A percentile compares a stretch with the other conserved stretches of the same genome.
Conservation (phyloP, 129 eudicot species). For the Lonicera japonica region DNA sequence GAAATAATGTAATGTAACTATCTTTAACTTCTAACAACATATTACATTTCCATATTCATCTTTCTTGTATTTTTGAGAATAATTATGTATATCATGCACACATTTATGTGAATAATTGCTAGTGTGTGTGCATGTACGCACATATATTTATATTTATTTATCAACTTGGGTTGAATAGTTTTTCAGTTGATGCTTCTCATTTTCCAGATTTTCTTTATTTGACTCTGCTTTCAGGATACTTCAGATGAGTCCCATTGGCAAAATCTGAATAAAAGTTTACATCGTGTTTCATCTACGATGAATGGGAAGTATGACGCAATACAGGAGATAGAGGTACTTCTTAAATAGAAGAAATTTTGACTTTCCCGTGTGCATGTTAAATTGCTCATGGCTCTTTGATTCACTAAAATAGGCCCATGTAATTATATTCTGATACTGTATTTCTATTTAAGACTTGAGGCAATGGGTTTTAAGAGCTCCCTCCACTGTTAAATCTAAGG, state of each 20-base stretch:
- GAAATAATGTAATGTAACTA: too few species aligned
- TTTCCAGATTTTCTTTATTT: constrained; percentile 5
- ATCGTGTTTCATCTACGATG: constrained; percentile 71
- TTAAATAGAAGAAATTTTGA: background rate
- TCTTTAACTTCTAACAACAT: too few species aligned
- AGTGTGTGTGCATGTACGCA: too few species aligned
- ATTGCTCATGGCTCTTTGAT: constrained; percentile 1
- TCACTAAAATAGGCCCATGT: background rate
- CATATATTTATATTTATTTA: background rate
- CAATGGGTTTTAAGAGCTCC: too few species aligned
- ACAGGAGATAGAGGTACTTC: constrained; percentile 56
- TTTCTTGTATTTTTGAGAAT: too few species aligned
- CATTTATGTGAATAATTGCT: too few species aligned
- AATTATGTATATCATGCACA: too few species aligned
- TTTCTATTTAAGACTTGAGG: too few species aligned
- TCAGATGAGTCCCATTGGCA: constrained; percentile 74
- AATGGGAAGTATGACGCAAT: constrained; percentile 80
- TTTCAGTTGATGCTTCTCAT: constrained; percentile 2
- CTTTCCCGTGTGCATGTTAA: background rate
- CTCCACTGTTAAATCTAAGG: too few species aligned
- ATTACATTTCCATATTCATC: too few species aligned
- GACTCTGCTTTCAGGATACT: constrained; percentile 55
- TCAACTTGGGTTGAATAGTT: background rate
- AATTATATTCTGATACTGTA: background rate
- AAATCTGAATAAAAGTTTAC: constrained; percentile 67